Base-by-base conservation (phyloP, 2,329 filamentous ascomycete genomes). In the Stylonectria norvegica region DNA sequence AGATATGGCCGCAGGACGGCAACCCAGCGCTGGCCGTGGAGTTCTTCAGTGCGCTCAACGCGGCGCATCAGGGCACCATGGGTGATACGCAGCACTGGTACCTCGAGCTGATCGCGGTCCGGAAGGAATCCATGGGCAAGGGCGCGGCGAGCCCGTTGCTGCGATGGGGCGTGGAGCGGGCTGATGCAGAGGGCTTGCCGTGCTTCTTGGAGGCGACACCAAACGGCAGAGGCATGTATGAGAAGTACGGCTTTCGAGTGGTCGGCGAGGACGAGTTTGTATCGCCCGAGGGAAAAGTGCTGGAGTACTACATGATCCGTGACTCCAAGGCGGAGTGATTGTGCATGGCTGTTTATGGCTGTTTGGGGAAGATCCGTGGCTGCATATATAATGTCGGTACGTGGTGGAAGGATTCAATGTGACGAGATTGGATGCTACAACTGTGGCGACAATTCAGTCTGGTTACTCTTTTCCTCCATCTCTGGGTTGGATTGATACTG, bases 131-230 rank as follows among this genome's bases (percentile, higher is more conserved):
- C 44, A 72, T 74, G 53, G 66, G 75, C 1, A 66, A 60, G 27
- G 75, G 76, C 0, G 65, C 68, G 0, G 72, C 66, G 0, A 62
- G 61, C 11, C 55, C 58, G 20, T 38, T 79, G 16, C 49, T 79
- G 27, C 55, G 57, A 18, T 79, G 72, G 71, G 76, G 75, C 0
- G 42, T 70, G 5, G 55, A 65, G 18, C 62, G 58, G 44, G 72
- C 72, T 1, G 73, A 77, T 49, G 60, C 56, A 5, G 66, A 63
- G 2, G 61, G 65, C 0, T 47, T 62, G 11, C 66, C 70, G 31
- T 64, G 67, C 8, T 79, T 72, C 53, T 55, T 79, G 2, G 73
- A 78, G 43, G 70, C 73, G 7, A 76, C 74, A 32, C 66, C 64
- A 0, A 65, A 64, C 12, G 75, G 71, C 3, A 66, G 61, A 42